Evolutionary conservation across 1,139 yeast species (phyloP).

Genomic region (Meyerozyma guilliermondii): DNA sequence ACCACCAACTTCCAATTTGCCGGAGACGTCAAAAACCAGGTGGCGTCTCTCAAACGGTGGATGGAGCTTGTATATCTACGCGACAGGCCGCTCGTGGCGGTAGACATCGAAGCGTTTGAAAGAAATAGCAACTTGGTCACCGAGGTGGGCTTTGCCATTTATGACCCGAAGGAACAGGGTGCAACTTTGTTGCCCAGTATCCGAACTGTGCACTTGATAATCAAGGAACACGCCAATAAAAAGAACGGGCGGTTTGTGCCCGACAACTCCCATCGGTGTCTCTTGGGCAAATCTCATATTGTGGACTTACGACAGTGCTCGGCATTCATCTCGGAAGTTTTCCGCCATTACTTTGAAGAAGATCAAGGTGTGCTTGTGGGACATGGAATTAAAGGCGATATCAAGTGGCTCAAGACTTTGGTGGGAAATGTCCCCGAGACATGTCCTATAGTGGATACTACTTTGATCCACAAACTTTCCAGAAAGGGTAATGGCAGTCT

Average conservation of each 20-base stretch:
- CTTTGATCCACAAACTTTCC: conserved; percentile 12
- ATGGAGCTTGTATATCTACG: not conserved
- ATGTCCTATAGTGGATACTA: conserved; percentile 36
- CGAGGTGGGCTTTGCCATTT: conserved; percentile 66
- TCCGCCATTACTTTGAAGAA: conserved; percentile 33
- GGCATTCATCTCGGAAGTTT: conserved; percentile 33
- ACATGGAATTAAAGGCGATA: conserved; percentile 62
- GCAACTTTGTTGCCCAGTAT: conserved; percentile 38
- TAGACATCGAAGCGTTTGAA: conserved; percentile 71
- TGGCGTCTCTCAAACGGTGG: not conserved
- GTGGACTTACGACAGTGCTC: conserved; percentile 33
- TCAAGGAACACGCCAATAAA: conserved; percentile 42
- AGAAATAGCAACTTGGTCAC: conserved; percentile 40
- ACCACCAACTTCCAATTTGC: not conserved
- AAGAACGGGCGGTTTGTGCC: conserved; percentile 60
- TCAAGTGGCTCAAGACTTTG: conserved; percentile 44
- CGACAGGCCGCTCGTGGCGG: conserved; percentile 32
- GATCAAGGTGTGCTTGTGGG: conserved; percentile 44
- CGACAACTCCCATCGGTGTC: conserved; percentile 40
- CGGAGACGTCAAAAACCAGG: not conserved
- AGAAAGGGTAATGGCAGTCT: conserved; percentile 16
- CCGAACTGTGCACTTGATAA: conserved; percentile 51
- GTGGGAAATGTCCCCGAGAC: conserved; percentile 44
- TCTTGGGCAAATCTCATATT: conserved; percentile 30
- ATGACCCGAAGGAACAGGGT: conserved; percentile 50